phyloP scores from a whole-genome alignment of 495 filamentous ascomycete genomes.

The Hypoxylon subgilvum region DNA sequence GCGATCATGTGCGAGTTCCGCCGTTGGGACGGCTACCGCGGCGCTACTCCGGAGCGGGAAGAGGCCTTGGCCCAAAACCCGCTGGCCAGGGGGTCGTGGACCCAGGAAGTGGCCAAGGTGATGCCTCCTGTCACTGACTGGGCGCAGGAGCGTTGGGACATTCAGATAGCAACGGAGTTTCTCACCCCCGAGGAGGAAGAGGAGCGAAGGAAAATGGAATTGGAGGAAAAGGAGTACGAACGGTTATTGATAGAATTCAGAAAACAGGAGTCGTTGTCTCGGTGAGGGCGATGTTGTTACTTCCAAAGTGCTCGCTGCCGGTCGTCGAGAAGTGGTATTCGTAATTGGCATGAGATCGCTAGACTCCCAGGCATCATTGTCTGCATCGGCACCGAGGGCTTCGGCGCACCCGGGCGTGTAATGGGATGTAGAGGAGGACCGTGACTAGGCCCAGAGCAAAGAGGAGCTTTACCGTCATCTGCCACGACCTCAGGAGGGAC shows the following conservation, averaged over 20 bases:
- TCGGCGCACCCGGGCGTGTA: neutral
- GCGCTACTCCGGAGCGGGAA: constrained; percentile 23
- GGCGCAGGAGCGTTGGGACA: constrained; percentile 41
- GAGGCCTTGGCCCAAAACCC: constrained; percentile 20
- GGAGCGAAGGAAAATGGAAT: too few relatives aligned
- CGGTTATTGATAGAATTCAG: too few relatives aligned
- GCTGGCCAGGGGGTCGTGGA: constrained; percentile 33
- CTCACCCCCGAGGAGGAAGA: constrained; percentile 1
- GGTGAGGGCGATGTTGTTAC: neutral
- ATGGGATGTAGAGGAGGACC: too few relatives aligned
- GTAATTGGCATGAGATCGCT: neutral
- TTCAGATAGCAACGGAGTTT: constrained; percentile 12
- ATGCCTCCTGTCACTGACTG: constrained; percentile 39
- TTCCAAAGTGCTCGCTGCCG: neutral
- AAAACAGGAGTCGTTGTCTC: neutral
- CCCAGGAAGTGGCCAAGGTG: constrained; percentile 16
- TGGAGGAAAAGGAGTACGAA: too few relatives aligned
- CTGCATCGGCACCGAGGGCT: neutral
- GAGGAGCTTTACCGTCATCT: too few relatives aligned
- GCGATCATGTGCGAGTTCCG: constrained; percentile 30
- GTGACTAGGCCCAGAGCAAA: too few relatives aligned
- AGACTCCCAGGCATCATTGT: neutral
- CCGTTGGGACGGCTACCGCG: constrained; percentile 14
- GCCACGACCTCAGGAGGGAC: too few relatives aligned
- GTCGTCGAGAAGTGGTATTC: neutral